Base-by-base conservation (phyloP, 805 yeast genomes). In the Saccharomycopsis fibuligera region DNA sequence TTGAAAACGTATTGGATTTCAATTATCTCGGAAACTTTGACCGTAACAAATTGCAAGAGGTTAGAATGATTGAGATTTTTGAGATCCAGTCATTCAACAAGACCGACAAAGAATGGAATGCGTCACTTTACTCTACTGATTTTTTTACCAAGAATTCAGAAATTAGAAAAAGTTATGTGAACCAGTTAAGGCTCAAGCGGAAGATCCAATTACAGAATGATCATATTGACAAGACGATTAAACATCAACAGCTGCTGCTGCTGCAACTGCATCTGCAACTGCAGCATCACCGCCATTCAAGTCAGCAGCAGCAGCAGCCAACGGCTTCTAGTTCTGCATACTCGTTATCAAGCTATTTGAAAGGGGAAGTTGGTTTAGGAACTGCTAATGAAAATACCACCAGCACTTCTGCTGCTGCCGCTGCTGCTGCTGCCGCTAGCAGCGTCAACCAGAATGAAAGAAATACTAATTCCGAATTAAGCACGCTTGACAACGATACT, bases 1-100 rank as follows among this genome's bases (percentile, higher is more conserved):
- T 25, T 19, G 35, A 27, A 17, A 30, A 27, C 21, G 23, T 23
- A 9, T 41, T 41, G 14, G 21, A 41, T 30, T 16, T 21, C 14
- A 3, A 81, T 86, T 1, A 64, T 90, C 43, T 60, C 80, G 39
- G 66, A 67, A 44, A 56, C 76, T 1, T 60, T 80, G 45, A 70
- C 76, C 4, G 54, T 69, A 31, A 69, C 80, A 0, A 76, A 58
- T 59, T 5, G 73, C 69, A 41, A 69, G 67, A 44, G 79, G 74
- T 49, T 60, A 67, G 35, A 68, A 73, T 74, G 53, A 78, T 82
- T 16, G 87, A 82, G 58, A 74, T 84, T 1, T 87, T 65, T 64
- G 95, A 85, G 61, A 65, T 85, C 31, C 93, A 85, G 55, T 65
- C 66, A 53, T 68, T 75, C 54, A 71, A 74, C 58, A 62, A 66